Percentiles rank a stretch among this genome's conserved stretches.
Conservation (phyloP, 305 asterid species). For the Striga hermonthica region DNA sequence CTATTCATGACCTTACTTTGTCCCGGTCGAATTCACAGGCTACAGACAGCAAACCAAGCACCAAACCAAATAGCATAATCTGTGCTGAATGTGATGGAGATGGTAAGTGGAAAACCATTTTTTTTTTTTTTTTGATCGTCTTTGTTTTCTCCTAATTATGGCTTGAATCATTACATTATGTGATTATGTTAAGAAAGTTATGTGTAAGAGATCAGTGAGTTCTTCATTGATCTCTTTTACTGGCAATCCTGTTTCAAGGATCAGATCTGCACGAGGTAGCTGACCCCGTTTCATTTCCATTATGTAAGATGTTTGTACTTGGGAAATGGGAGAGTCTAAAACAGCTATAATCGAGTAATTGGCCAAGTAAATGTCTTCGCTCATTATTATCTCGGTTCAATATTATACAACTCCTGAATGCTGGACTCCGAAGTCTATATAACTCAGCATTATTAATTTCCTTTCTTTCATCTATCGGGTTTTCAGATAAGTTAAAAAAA, state of each 20-base stretch:
- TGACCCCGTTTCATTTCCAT: background rate
- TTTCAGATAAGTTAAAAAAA: background rate
- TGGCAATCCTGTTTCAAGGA: no score
- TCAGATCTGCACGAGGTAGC: no score
- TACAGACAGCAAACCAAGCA: conserved; percentile 30
- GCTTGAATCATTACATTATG: background rate
- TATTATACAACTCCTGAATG: background rate
- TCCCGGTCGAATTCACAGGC: conserved; percentile 38
- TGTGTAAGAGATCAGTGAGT: background rate
- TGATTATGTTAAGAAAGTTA: background rate
- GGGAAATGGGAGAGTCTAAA: no score
- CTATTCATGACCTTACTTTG: background rate
- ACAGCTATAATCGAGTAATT: background rate
- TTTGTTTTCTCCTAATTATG: background rate
- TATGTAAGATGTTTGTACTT: no score
- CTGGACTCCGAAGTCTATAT: background rate
- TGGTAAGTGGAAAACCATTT: conserved; percentile 42
- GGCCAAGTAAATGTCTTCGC: background rate
- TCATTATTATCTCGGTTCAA: background rate
- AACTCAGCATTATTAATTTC: background rate
- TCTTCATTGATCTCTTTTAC: background rate
- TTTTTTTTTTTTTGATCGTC: background rate
- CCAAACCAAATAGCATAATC: conserved; percentile 44
- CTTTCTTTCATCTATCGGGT: background rate
- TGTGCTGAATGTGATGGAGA: conserved; percentile 64